Percentiles rank a stretch among this genome's conserved stretches.
phyloP scores from a whole-genome alignment of 441 rosid species.

The Viola pubescens region DNA sequence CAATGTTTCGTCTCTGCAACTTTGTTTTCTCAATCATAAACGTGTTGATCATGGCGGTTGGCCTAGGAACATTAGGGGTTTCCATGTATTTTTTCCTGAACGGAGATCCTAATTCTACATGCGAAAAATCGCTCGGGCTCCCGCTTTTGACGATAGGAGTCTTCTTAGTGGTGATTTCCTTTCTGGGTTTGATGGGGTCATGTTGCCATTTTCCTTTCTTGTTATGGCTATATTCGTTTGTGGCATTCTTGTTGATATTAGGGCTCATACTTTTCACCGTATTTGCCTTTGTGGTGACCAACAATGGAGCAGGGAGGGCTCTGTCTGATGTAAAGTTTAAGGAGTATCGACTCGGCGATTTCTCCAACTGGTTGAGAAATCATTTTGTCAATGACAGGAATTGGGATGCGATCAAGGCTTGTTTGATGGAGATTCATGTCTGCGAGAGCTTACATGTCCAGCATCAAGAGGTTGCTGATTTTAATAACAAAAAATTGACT shows the following conservation, averaged over 20 bases:
- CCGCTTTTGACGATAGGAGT: slow-evolving; percentile 38
- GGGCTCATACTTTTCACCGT: slow-evolving; percentile 28
- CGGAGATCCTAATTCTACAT: slow-evolving; percentile 11
- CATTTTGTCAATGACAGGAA: slow-evolving; percentile 11
- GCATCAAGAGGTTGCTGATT: neutral
- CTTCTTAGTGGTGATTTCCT: slow-evolving; percentile 29
- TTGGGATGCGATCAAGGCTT: slow-evolving; percentile 28
- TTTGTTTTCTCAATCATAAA: slow-evolving; percentile 29
- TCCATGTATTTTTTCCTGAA: slow-evolving; percentile 8
- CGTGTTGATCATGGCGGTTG: slow-evolving; percentile 26
- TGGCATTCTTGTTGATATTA: slow-evolving; percentile 29
- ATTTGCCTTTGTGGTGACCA: slow-evolving; percentile 38
- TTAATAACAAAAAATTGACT: slow-evolving; percentile 10
- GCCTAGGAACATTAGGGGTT: slow-evolving; percentile 24
- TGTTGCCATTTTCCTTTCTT: slow-evolving; percentile 29
- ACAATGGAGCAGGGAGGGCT: slow-evolving; percentile 30
- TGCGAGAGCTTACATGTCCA: slow-evolving; percentile 14
- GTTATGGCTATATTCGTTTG: slow-evolving; percentile 28
- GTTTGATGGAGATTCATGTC: slow-evolving; percentile 26
- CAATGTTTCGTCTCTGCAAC: slow-evolving; percentile 42
- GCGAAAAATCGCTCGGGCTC: slow-evolving; percentile 29
- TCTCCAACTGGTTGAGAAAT: slow-evolving; percentile 30
- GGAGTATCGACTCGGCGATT: slow-evolving; percentile 11
- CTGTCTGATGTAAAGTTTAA: slow-evolving; percentile 12
- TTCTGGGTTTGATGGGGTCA: slow-evolving; percentile 41